Base-by-base conservation (phyloP, 306 rosid species). In the Cercis canadensis region DNA sequence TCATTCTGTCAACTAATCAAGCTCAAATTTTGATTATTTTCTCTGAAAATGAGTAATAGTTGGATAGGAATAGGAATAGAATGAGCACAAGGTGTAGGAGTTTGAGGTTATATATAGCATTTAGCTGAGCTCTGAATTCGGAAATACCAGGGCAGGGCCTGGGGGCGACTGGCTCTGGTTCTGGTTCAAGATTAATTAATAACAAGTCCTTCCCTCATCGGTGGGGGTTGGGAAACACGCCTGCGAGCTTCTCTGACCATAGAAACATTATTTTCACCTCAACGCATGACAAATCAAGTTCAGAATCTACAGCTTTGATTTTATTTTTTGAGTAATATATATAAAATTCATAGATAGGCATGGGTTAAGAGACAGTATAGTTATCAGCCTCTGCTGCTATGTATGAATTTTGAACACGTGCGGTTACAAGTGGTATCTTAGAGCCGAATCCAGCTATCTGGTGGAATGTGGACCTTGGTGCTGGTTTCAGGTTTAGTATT, bases 211-310 rank as follows among this genome's bases (percentile, higher is more conserved):
- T 46, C 5, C 15, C 60, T 78, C 62, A 19, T 11, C 24, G 41
- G 50, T 65, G 75, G 70, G 24, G 52, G 89, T 86, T 86, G 67
- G 83, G 87, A 63, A 67, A 68, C 88, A 83, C 77, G 95, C 76
- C 87, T 83, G 78, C 86, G n/a, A 49, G 46, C 51, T 62, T 65
- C 68, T 69, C 49, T 37, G 13, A 67, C 79, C 44, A 40, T 61
- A 5, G 70, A 56, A 65, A 80, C 82, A 81, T 85, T 77, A 85
- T 66, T 79, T 80, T 82, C 67, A 2, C 31, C 81, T 75, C 81
- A 86, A 41, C 76, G 15, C 58, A 75, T 43, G 82, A 74, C 85
- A 79, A 76, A 32, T 59, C 70, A 43, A 73, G 16, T 8, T n/a
- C 64, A 44, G 4, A 53, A 69, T 69, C 72, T 69, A 45, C 45